phyloP scores from a whole-genome alignment of 148 eudicot genomes.

The Dysphania ambrosioides region DNA sequence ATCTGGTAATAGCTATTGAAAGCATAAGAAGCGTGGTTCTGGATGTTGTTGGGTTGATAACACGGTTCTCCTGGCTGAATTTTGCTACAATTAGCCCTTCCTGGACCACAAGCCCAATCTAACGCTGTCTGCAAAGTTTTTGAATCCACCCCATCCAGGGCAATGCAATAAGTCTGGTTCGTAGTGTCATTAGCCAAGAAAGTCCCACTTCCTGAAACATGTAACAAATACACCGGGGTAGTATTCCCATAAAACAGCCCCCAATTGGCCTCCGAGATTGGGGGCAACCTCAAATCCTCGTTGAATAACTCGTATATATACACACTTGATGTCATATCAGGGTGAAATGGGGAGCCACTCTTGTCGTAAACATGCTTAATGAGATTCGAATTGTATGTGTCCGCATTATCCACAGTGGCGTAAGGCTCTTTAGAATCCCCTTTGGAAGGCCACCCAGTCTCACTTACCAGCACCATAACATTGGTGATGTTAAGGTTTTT shows the following conservation, averaged over 20 bases:
- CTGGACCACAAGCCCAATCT: constrained; percentile 99
- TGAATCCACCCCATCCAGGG: constrained; percentile 56
- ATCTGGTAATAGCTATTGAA: constrained; percentile 91
- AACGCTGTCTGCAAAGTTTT: constrained; percentile 72
- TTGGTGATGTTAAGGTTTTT: constrained; percentile 74
- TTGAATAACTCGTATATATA: constrained; percentile 85
- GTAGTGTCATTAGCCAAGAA: constrained; percentile 90
- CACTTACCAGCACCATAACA: constrained; percentile 71
- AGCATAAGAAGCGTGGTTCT: constrained; percentile 81
- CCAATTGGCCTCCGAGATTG: constrained; percentile 90
- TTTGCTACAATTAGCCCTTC: constrained; percentile 82
- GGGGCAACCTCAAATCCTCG: constrained; percentile 86
- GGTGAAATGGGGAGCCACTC: constrained; percentile 74
- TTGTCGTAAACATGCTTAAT: constrained; percentile 71
- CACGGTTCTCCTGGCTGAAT: constrained; percentile 87
- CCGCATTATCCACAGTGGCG: constrained; percentile 72
- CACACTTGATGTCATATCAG: constrained; percentile 65
- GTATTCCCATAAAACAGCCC: constrained; percentile 77
- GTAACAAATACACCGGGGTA: constrained; percentile 66
- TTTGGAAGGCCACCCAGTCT: constrained; percentile 94
- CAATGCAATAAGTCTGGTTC: constrained; percentile 76
- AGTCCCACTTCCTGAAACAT: constrained; percentile 72
- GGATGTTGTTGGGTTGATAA: constrained; percentile 73
- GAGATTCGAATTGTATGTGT: constrained; percentile 78
- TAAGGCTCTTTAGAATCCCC: constrained; percentile 89